A percentile compares a stretch with the other conserved stretches of the same genome.
Conservation (phyloP, 2,329 filamentous ascomycete species). For the Pyrenophora tritici-repentis region DNA sequence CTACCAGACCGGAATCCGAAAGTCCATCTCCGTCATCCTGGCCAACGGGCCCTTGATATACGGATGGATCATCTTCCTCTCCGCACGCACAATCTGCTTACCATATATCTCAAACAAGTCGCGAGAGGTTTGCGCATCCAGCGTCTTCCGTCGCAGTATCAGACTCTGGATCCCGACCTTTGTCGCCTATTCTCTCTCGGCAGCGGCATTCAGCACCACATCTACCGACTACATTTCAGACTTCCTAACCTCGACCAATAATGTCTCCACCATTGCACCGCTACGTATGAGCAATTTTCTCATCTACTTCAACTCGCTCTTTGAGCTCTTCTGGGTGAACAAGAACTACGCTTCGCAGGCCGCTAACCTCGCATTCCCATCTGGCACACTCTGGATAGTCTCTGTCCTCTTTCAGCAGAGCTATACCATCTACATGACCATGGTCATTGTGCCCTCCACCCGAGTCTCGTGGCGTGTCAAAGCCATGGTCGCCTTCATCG, state of each 20-base stretch:
- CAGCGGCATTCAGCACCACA: constrained; percentile 41
- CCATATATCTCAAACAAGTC: constrained; percentile 49
- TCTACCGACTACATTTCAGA: constrained; percentile 43
- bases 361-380: constrained; percentile 51
- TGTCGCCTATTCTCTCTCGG: constrained; percentile 49
- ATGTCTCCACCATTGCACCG: constrained; percentile 45
- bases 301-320: constrained; percentile 53
- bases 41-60: constrained; percentile 55
- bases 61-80: constrained; percentile 54
- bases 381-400: constrained; percentile 53
- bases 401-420: constrained; percentile 54
- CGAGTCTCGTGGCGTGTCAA: constrained; percentile 50
- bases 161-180: constrained; percentile 51
- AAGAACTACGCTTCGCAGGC: constrained; percentile 47
- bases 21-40: constrained; percentile 52
- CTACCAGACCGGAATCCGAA: constrained; percentile 51
- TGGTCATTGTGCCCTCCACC: constrained; percentile 54
- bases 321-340: constrained; percentile 54
- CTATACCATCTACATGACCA: constrained; percentile 56
- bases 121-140: constrained; percentile 45
- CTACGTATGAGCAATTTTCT: constrained; percentile 47
- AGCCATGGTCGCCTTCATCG: constrained; percentile 48
- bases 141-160: constrained; percentile 51
- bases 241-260: constrained; percentile 47
- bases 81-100: constrained; percentile 51